These are phyloP conservation scores for Comarum palustre DNA, from an alignment of 306 rosid genomes.

Conservation along the genomic window DNA sequence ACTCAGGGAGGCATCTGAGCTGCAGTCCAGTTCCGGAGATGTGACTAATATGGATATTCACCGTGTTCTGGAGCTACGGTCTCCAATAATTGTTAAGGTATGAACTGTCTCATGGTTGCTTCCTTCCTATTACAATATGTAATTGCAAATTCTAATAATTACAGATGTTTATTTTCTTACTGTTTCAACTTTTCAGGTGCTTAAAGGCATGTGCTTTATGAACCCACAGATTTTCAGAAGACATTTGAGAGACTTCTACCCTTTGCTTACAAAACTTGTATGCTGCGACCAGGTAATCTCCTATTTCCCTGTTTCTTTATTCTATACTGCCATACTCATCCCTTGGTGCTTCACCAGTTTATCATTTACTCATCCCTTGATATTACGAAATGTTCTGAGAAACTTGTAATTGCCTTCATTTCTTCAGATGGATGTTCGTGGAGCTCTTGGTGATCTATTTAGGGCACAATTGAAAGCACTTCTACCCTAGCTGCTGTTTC, in stretches of 20 bases:
- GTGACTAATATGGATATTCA: conserved; percentile 82
- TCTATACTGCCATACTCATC: neutral
- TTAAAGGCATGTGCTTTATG: conserved; percentile 87
- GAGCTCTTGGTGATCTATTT: conserved; percentile 90
- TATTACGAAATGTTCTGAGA: neutral
- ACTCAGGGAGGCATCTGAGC: conserved; percentile 92
- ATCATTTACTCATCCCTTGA: neutral
- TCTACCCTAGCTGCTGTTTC: conserved; percentile 42
- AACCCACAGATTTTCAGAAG: conserved; percentile 80
- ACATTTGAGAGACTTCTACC: conserved; percentile 88
- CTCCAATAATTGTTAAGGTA: conserved; percentile 91
- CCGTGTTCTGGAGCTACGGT: conserved; percentile 82
- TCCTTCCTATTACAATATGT: neutral
- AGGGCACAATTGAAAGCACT: conserved; percentile 87
- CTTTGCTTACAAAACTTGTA: conserved; percentile 86
- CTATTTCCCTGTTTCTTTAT: neutral
- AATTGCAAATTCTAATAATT: neutral
- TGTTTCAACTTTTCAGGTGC: conserved; percentile 57
- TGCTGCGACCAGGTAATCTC: conserved; percentile 93
- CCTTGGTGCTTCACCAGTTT: neutral
- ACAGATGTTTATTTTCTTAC: neutral
- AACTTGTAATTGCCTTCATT: conserved; percentile 20
- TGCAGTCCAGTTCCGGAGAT: conserved; percentile 78
- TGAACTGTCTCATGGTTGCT: neutral
- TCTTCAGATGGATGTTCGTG: conserved; percentile 93